Evolutionary conservation across 2,329 filamentous ascomycete genomes (phyloP).

Genomic region (Hypoxylon sp.): DNA sequence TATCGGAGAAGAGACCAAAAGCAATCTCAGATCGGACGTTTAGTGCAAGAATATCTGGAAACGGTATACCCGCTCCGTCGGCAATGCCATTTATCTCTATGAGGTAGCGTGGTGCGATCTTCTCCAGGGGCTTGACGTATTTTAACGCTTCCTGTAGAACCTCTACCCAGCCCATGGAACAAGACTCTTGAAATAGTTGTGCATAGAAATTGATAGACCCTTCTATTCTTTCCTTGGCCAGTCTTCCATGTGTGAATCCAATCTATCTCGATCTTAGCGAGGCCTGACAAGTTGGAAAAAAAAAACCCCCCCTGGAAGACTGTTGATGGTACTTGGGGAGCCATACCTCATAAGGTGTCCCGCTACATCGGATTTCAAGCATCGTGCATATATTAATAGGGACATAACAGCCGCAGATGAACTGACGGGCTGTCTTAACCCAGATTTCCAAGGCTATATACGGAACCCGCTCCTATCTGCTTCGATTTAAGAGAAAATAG

Average conservation of each 20-base stretch:
- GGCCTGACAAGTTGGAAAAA: neutral
- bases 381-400: slow-evolving; percentile 12
- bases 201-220: slow-evolving; percentile 57
- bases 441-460: neutral
- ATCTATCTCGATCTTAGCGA: slow-evolving; percentile 50
- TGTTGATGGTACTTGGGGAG: slow-evolving; percentile 23
- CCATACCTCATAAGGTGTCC: slow-evolving; percentile 42
- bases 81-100: slow-evolving; percentile 68
- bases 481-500: neutral
- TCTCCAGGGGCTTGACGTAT: slow-evolving; percentile 63
- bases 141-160: slow-evolving; percentile 57
- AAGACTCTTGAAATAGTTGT: slow-evolving; percentile 54
- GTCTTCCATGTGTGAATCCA: slow-evolving; percentile 55
- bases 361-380: slow-evolving; percentile 43
- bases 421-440: neutral
- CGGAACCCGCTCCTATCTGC: neutral
- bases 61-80: slow-evolving; percentile 61
- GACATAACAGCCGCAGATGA: neutral
- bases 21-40: slow-evolving; percentile 72
- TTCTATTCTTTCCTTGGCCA: slow-evolving; percentile 53
- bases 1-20: slow-evolving; percentile 66
- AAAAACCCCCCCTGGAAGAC: neutral
- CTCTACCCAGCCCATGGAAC: slow-evolving; percentile 54
- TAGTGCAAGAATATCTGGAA: slow-evolving; percentile 70
- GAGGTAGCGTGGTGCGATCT: slow-evolving; percentile 56